A percentile compares a stretch with the other conserved stretches of the same genome.
phyloP scores from a whole-genome alignment of 257 asterid genomes.

The Solanum stenotomum region DNA sequence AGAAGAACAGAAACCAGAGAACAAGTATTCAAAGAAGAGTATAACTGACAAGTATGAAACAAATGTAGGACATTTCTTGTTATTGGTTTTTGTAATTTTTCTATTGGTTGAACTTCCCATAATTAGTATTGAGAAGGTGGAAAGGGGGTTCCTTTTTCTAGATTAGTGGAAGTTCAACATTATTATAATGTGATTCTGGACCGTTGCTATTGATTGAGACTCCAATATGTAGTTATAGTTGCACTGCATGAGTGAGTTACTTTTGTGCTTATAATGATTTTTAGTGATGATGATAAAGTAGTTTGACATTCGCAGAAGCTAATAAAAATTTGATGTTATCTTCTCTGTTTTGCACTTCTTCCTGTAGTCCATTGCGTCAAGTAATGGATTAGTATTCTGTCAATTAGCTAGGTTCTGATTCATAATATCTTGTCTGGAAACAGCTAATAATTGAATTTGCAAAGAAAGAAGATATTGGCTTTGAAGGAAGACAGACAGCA shows the following conservation, averaged over 20 bases:
- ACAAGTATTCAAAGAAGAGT: not conserved
- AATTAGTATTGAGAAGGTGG: not conserved
- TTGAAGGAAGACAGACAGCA: constrained; percentile 38
- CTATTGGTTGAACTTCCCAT: not conserved
- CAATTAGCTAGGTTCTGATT: not conserved
- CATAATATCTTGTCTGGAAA: constrained; percentile 9
- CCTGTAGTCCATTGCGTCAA: not conserved
- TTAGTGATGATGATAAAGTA: not conserved
- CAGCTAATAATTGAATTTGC: constrained; percentile 68
- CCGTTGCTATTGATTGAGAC: not conserved
- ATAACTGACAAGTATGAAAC: not conserved
- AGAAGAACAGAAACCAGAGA: not conserved
- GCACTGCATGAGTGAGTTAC: not conserved
- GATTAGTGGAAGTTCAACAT: not conserved
- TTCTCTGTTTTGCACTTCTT: not conserved
- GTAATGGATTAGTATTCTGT: not conserved
- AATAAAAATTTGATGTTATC: not conserved
- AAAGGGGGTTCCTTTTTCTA: not conserved
- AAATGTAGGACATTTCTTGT: not conserved
- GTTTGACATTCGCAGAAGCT: not conserved
- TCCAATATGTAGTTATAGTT: not conserved
- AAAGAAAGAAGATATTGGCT: constrained; percentile 46
- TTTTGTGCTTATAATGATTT: not conserved
- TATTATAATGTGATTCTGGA: not conserved
- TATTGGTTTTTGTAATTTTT: not conserved